Evolutionary conservation across 768 basidiomycete genomes (phyloP).

Genomic region (Rickenella mellea): DNA sequence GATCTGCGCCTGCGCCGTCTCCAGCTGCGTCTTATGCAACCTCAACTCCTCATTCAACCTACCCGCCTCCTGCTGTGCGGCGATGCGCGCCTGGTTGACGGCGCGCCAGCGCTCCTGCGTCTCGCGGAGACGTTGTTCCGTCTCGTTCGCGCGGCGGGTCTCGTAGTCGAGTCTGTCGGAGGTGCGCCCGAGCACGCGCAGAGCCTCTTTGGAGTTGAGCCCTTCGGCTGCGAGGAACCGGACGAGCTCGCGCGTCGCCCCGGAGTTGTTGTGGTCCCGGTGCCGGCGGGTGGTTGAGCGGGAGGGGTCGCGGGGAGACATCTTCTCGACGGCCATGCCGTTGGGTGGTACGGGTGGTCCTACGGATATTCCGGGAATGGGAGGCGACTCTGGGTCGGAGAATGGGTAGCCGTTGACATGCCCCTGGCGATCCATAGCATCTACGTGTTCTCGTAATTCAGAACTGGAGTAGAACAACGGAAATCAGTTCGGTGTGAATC

Average conservation of each 20-base stretch:
- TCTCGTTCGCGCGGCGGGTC: constrained; percentile 30
- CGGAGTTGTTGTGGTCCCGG: no score
- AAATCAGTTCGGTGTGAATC: no score
- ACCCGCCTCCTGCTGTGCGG: constrained; percentile 28
- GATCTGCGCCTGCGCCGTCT: constrained; percentile 36
- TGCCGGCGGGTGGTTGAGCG: no score
- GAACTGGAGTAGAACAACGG: no score
- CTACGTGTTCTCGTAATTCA: no score
- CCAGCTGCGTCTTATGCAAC: constrained; percentile 35
- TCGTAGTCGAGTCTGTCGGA: constrained; percentile 28
- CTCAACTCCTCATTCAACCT: constrained; percentile 32
- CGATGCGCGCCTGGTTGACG: constrained; percentile 28
- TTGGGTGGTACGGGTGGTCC: no score
- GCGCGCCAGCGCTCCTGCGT: constrained; percentile 31
- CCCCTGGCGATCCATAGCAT: no score
- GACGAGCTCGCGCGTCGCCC: neutral
- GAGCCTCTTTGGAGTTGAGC: neutral
- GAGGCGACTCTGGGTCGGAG: no score
- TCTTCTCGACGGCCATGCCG: no score
- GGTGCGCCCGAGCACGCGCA: constrained; percentile 13
- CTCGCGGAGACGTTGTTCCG: constrained; percentile 38
- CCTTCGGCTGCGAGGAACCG: neutral
- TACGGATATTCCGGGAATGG: no score
- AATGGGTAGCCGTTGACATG: no score
- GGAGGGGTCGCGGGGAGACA: no score